Percentiles rank a stretch among this genome's conserved stretches.
Conservation (phyloP, 768 basidiomycete species). For the Neoboletus magnificus region DNA sequence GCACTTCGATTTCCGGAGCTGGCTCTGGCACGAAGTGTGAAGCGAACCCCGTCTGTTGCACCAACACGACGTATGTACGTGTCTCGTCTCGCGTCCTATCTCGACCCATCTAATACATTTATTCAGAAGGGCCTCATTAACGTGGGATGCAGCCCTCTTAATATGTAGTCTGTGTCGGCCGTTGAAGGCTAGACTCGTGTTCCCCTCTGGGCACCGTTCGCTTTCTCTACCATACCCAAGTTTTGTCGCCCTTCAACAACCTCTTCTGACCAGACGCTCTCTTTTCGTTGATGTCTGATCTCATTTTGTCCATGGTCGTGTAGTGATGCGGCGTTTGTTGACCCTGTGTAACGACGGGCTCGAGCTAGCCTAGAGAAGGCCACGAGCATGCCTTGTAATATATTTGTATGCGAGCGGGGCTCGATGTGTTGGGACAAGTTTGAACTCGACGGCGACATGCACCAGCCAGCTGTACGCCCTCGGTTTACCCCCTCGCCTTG, state of each 20-base stretch:
- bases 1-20: conserved; percentile 22
- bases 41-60: conserved; percentile 25
- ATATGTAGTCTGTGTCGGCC: neutral
- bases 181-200: conserved; percentile 1
- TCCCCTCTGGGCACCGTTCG: conserved; percentile 7
- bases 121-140: conserved; percentile 25
- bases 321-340: conserved; percentile 9
- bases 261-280: conserved; percentile 21
- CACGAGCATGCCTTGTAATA: conserved; percentile 14
- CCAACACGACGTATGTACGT: conserved; percentile 15
- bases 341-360: conserved; percentile 3
- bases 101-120: neutral
- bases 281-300: conserved; percentile 23
- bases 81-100: neutral
- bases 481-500: conserved; percentile 26
- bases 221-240: conserved; percentile 17
- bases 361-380: neutral
- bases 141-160: conserved; percentile 21
- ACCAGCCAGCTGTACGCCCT: conserved; percentile 10
- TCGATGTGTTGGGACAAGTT: neutral
- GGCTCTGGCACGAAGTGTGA: conserved; percentile 20
- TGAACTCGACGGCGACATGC: neutral
- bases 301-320: conserved; percentile 15
- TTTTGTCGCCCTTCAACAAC: conserved; percentile 13
- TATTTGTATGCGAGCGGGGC: conserved; percentile 13